Conservation (phyloP, 2,329 filamentous ascomycete genomes). For the Claviceps purpurea region DNA sequence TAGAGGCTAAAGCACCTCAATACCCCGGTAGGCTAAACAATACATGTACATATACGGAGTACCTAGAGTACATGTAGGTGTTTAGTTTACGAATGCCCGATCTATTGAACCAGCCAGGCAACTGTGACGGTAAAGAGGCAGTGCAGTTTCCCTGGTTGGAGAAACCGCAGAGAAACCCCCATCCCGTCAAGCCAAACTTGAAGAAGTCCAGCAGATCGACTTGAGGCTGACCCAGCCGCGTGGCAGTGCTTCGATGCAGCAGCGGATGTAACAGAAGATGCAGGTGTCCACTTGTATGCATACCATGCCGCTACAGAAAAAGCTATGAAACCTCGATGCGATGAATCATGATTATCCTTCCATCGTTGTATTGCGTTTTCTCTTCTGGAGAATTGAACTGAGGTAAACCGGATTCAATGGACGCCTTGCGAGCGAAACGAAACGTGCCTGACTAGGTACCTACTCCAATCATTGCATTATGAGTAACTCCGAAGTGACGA, state of each 20-base stretch:
- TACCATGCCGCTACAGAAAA: not conserved
- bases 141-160: not conserved
- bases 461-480: not conserved
- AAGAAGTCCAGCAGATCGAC: not conserved
- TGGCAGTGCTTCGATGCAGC: conserved; percentile 3
- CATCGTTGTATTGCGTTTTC: not conserved
- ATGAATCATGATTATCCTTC: not conserved
- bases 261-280: not conserved
- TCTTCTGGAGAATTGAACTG: not conserved
- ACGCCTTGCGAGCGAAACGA: not conserved
- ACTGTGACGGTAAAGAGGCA: not conserved
- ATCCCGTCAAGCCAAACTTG: not conserved
- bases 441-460: not conserved
- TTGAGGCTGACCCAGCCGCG: not conserved
- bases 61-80: not conserved
- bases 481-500: not conserved
- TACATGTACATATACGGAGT: no score
- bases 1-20: no score
- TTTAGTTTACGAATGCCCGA: no score
- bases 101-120: not conserved
- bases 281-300: not conserved
- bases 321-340: not conserved
- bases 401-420: not conserved
- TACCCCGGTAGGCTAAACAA: no score
- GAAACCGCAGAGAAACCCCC: not conserved